phyloP scores from a whole-genome alignment of 2,329 filamentous ascomycete species.

The Claviceps fusiformis region DNA sequence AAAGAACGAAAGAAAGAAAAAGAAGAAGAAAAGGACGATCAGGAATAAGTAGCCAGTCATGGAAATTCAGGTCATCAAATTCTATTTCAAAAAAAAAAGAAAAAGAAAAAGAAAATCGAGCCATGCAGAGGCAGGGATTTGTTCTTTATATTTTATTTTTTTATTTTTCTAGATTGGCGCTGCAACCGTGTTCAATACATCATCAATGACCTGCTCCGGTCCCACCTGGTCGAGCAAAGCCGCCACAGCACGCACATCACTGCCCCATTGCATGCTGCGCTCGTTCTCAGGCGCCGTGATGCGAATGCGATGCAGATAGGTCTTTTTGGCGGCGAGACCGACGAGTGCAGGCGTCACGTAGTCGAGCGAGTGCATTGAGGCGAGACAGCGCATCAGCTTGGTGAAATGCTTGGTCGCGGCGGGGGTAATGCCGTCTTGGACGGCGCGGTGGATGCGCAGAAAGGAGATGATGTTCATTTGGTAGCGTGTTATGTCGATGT shows the following conservation, averaged over 20 bases:
- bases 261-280: conserved; percentile 88
- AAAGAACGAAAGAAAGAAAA: too few relatives aligned
- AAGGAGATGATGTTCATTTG: conserved; percentile 80
- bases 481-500: conserved; percentile 70
- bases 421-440: conserved; percentile 65
- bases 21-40: too few relatives aligned
- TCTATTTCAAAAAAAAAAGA: too few relatives aligned
- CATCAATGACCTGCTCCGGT: conserved; percentile 50
- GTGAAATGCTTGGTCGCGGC: conserved; percentile 66
- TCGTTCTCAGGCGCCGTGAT: conserved; percentile 59
- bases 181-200: conserved; percentile 44
- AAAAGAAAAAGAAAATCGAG: too few relatives aligned
- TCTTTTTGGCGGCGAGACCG: conserved; percentile 67
- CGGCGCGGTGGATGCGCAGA: conserved; percentile 74
- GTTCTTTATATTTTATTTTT: too few relatives aligned
- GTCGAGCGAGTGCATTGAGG: conserved; percentile 65
- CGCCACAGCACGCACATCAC: conserved; percentile 55
- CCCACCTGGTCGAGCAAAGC: conserved; percentile 49
- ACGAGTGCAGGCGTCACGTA: conserved; percentile 79
- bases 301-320: conserved; percentile 73
- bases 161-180: conserved; percentile 14
- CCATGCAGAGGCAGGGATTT: not conserved
- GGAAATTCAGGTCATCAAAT: too few relatives aligned
- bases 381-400: conserved; percentile 56
- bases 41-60: too few relatives aligned